Base-by-base conservation (phyloP, 257 asterid genomes). In the Nemophila menziesii region DNA sequence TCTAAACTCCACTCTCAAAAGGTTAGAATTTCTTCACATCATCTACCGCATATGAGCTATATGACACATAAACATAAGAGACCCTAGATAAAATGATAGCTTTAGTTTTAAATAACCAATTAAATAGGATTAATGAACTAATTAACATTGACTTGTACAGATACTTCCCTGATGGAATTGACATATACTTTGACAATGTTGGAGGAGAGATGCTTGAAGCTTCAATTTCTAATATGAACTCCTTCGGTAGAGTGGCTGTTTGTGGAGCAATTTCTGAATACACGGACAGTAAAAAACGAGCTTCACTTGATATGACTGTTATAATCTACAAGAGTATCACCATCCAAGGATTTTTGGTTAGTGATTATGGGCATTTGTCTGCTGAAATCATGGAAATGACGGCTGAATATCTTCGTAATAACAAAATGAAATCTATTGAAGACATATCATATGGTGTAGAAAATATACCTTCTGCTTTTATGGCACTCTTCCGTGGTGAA, bases 261-360 rank as follows among this genome's bases (percentile, higher is more conserved):
- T 50, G 65, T 20, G 65, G 58, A 18, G 51, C 51, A 58, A 38
- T 59, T 11, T 59, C 65, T 14, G 49, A 51, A 23, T 59, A 59
- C 40, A 59, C 81, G 0, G 65, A 68, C 16, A 11, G 23, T 0
- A 54, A 50, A 5, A 49, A 46, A 55, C 49, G 46, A 34, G 66
- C 77, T 1, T 56, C 66, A 4, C 68, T 68, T 0, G 56, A 73
- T 23, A 69, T 79, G 89, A 1, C 71, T 4, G 65, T 68, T 2
- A 67, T 83, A 22, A 22, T 83, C 14, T 82, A 76, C 64, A 76
- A 71, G 50, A 68, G 94, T 44, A 73, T 76, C 39, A 66, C 57
- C 2, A 68, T 79, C 14, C 78, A 65, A 55, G 92, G 94, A 1
- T 79, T 82, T 51, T 9, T 82, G 11, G 77, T 64, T 0, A 63